phyloP scores from a whole-genome alignment of 192 early-diverging fungal genomes.

The Lunasporangiospora selenospora region DNA sequence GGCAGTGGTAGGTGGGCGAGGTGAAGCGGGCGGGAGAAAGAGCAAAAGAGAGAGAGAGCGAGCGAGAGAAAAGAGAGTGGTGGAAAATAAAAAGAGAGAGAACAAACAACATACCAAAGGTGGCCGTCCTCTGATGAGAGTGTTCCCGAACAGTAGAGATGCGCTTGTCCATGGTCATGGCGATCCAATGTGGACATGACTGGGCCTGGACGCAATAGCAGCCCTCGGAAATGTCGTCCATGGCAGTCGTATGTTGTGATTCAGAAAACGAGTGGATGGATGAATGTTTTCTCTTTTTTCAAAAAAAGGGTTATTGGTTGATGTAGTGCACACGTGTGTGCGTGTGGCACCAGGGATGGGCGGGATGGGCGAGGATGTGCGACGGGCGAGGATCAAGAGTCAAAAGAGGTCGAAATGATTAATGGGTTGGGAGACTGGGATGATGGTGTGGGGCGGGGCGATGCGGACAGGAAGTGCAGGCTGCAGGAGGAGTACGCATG shows the following conservation, averaged over 20 bases:
- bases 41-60: neutral
- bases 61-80: neutral
- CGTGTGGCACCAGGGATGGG: neutral
- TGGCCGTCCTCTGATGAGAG: slow-evolving; percentile 24
- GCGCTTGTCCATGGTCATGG: slow-evolving; percentile 28
- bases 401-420: too few species aligned
- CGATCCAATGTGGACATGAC: slow-evolving; percentile 43
- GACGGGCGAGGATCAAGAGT: too few species aligned
- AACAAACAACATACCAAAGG: slow-evolving; percentile 9
- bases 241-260: neutral
- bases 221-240: slow-evolving; percentile 41
- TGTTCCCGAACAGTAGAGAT: slow-evolving; percentile 21
- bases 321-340: neutral
- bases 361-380: neutral
- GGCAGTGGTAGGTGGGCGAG: too few species aligned
- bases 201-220: slow-evolving; percentile 43
- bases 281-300: neutral
- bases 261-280: neutral
- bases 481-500: neutral
- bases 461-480: neutral
- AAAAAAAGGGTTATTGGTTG: neutral
- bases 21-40: too few species aligned
- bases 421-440: too few species aligned
- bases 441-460: too few species aligned
- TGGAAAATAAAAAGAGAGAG: neutral